Conservation (phyloP, 805 yeast species). For the Kazachstania kunashirensis region DNA sequence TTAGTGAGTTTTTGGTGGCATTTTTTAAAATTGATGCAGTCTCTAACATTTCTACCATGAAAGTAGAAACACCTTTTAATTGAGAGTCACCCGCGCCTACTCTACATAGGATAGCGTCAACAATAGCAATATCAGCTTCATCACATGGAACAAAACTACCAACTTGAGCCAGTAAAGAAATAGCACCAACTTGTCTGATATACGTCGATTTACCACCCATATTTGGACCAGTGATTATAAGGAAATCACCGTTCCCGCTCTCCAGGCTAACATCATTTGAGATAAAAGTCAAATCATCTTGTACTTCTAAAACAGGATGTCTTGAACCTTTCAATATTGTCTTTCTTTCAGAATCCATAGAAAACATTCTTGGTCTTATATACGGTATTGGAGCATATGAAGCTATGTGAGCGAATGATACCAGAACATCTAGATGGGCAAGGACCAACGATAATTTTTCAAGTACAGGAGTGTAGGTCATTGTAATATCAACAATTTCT, state of each 20-base stretch:
- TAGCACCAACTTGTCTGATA: constrained; percentile 81
- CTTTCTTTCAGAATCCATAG: constrained; percentile 38
- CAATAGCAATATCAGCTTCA: constrained; percentile 69
- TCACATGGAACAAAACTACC: constrained; percentile 83
- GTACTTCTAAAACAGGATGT: constrained; percentile 91
- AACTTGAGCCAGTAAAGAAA: constrained; percentile 77
- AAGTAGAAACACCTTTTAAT: constrained; percentile 91
- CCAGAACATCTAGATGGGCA: constrained; percentile 73
- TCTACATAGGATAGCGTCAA: constrained; percentile 87
- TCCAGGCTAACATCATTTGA: constrained; percentile 75
- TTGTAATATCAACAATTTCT: constrained; percentile 72
- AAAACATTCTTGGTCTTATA: constrained; percentile 60
- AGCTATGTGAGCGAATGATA: constrained; percentile 75
- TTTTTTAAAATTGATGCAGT: constrained; percentile 85
- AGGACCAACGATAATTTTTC: constrained; percentile 54
- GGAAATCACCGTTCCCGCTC: constrained; percentile 52
- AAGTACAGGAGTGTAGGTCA: constrained; percentile 73
- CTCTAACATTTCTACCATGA: constrained; percentile 97
- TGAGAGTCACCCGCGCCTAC: constrained; percentile 99
- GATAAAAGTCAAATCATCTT: constrained; percentile 82
- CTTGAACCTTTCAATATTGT: constrained; percentile 64
- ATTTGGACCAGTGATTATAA: constrained; percentile 89
- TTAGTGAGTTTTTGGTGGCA: constrained; percentile 75
- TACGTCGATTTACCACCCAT: constrained; percentile 98
- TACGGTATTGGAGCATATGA: constrained; percentile 78